Base-by-base conservation (phyloP, 1,139 yeast genomes). In the Trichomonascaceae sp. region DNA sequence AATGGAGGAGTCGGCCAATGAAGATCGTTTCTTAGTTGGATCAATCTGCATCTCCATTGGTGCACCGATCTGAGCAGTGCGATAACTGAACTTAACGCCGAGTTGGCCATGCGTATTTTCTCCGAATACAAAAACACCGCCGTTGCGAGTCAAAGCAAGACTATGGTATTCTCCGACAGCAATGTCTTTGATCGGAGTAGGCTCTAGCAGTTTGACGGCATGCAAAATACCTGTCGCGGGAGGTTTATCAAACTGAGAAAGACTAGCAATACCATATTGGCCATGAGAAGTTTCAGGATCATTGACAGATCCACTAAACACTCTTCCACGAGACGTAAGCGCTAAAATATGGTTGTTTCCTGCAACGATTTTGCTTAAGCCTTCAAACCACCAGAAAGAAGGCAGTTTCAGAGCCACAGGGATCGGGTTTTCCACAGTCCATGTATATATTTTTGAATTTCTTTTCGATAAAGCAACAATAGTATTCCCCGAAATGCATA, bases 121-220 rank as follows among this genome's bases (percentile, higher is more conserved):
- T 32, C 99, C 99, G 81, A 95, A 91, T 1, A 90, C 79, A 81
- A 85, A 87, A 17, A 89, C 72, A 55, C 77, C 75, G 15, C 93
- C 95, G 22, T 74, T 66, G 1, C 72, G 63, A 60, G 88, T 93
- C 32, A 79, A 68, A 1, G 83, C 95, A 30, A 90, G 66, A 8
- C 89, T 82, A 70, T 89, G 96, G 66, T 74, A 77, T 51, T 77
- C 76, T 1, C 98, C 98, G 54, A 86, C 74, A 1, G 95, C 88
- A 50, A 91, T 78, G 60, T 80, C 74, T 7, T 67, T 70, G 56
- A 88, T 82, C 2, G 59, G 61, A 45, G 54, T 59, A 54, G 52
- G 60, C 43, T 60, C 66, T 55, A 73, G 61, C 17, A 69, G 63
- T 58, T 57, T 67, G 49, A 63, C 71, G 60, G 58, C 71, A 64